Conservation (phyloP, 768 basidiomycete species). For the Calocera viscosa region DNA sequence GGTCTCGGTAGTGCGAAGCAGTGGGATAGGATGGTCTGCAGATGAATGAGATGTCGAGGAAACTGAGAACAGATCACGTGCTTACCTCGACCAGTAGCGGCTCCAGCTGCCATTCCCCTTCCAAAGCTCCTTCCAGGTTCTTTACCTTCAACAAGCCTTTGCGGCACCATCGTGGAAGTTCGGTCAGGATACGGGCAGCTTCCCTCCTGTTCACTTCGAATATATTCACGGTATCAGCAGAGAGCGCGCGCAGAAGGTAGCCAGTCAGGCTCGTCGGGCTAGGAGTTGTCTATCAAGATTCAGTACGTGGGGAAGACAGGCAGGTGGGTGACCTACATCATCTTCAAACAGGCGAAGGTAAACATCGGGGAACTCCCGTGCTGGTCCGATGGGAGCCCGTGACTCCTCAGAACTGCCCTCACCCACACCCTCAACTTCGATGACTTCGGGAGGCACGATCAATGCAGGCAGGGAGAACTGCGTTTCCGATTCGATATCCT, state of each 20-base stretch:
- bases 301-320: conserved; percentile 9
- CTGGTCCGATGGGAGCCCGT: conserved; percentile 7
- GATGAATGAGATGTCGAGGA: neutral
- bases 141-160: conserved; percentile 75
- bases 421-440: conserved; percentile 44
- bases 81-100: conserved; percentile 74
- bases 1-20: conserved; percentile 69
- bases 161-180: conserved; percentile 72
- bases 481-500: conserved; percentile 26
- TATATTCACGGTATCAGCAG: conserved; percentile 70
- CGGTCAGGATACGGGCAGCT: conserved; percentile 72
- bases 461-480: conserved; percentile 64
- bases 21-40: conserved; percentile 57
- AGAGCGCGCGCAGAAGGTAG: conserved; percentile 60
- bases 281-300: conserved; percentile 50
- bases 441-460: conserved; percentile 76
- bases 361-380: conserved; percentile 68
- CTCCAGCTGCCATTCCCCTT: conserved; percentile 78
- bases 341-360: conserved; percentile 55
- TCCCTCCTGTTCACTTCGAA: conserved; percentile 97
- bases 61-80: neutral
- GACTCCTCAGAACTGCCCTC: conserved; percentile 27
- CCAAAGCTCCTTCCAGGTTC: conserved; percentile 39
- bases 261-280: conserved; percentile 61
- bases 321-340: conserved; percentile 28